Base-by-base conservation (phyloP, 169 alveolate genomes). In the Cryptosporidium meleagridis region DNA sequence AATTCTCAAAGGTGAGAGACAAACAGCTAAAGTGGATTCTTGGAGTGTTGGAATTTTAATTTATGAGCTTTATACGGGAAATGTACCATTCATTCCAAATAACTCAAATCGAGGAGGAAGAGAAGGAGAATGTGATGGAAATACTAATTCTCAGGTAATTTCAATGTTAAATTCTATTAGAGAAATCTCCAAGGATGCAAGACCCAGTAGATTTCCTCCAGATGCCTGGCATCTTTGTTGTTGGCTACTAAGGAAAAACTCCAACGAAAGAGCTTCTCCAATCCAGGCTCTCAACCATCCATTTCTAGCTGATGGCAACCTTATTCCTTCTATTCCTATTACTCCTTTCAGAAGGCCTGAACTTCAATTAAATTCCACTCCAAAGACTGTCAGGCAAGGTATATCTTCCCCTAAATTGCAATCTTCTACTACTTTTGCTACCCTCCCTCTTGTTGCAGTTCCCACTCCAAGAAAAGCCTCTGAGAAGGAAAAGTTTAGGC, bases 41-140 rank as follows among this genome's bases (percentile, higher is more conserved):
- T 91, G 93, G 93, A 72, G 91, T 41, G 59, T 91, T 41, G 93
- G 93, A 51, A 69, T 87, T 44, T 52, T 91, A 21, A 51, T 91
- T 31, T 85, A 85, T 31, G 92, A 91, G 75, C 72, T 91, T 68
- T 91, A 70, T 72, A 73, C 48, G 45, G 89, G 89, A 14, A 59
- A 29, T 6, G 89, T 80, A 16, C 89, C 89, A 1, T 80, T 80
- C 39, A 48, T 65, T 29, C 89, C 73, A 10, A 35, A 33, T 31
- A 37, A 35, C 53, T 16, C 31, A 31, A n/a, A n/a, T n/a, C n/a
- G 14, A 35, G 10, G 26, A 23, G 48, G 48, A 41, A 12, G 48
- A 9, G 48, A 12, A 2, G 3, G 10, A 9, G 86, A 59, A 35
- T 26, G 58, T 37, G 71, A 35, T 9, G 86, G 71, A 59, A 73